Evolutionary conservation across 2,329 filamentous ascomycete species (phyloP).

Genomic region (Alternaria sp.): DNA sequence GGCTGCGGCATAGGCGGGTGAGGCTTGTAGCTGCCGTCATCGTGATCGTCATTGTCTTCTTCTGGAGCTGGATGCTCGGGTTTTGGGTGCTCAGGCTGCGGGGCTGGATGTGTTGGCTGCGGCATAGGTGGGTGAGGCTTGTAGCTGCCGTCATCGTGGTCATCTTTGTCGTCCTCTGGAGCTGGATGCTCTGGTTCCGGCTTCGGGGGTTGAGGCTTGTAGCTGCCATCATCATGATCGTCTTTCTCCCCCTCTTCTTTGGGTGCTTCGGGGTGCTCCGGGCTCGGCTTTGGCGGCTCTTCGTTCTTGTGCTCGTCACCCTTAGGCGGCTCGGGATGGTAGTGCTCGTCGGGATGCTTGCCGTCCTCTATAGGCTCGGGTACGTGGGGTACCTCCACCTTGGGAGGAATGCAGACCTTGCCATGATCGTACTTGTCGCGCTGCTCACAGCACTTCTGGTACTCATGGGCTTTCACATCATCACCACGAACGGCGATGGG

Average conservation of each 20-base stretch:
- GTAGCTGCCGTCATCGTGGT: too few species aligned
- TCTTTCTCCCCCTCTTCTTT: background rate
- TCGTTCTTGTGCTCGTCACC: background rate
- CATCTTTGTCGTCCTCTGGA: too few species aligned
- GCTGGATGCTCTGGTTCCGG: background rate
- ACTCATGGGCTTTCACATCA: slow-evolving; percentile 10
- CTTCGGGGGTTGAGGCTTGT: background rate
- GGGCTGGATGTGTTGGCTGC: background rate
- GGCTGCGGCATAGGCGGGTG: too few species aligned
- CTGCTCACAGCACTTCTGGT: slow-evolving; percentile 11
- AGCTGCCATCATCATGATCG: background rate
- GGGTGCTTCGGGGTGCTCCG: background rate
- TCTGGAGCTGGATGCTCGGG: background rate
- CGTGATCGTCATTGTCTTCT: background rate
- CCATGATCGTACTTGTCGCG: background rate
- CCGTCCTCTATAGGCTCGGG: too few species aligned
- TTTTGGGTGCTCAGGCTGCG: background rate
- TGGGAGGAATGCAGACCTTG: slow-evolving; percentile 1
- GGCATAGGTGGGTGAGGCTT: background rate
- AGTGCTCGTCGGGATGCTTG: too few species aligned
- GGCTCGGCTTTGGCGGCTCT: too few species aligned
- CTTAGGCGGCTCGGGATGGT: background rate
- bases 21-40: too few species aligned
- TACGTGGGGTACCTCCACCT: background rate
- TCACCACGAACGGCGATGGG: slow-evolving; percentile 15